Evolutionary conservation across 306 rosid species (phyloP).

Genomic region (Vicia villosa): DNA sequence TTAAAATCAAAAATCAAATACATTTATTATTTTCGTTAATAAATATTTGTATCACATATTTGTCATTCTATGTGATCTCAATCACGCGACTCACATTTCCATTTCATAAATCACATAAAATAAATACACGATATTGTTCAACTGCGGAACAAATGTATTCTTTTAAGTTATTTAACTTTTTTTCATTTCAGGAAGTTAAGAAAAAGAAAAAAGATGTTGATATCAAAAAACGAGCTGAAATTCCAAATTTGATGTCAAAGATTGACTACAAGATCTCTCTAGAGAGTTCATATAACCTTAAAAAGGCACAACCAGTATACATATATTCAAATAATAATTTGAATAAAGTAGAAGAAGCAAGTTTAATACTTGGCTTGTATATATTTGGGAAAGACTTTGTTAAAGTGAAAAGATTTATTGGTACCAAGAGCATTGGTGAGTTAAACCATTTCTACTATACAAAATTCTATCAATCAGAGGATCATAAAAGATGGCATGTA

Average conservation of each 20-base stretch:
- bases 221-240: background rate
- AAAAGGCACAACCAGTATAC: background rate
- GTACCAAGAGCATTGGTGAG: slow-evolving; percentile 55
- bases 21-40: no score
- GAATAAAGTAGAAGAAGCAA: slow-evolving; percentile 55
- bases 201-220: background rate
- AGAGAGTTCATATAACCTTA: background rate
- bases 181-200: background rate
- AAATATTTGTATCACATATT: no score
- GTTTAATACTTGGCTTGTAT: slow-evolving; percentile 65
- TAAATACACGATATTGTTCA: no score
- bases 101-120: no score
- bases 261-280: background rate
- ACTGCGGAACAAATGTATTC: background rate
- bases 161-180: background rate
- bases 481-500: slow-evolving; percentile 51
- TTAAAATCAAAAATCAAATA: no score
- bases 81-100: no score
- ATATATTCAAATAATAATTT: slow-evolving; percentile 32
- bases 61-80: no score
- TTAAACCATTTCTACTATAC: slow-evolving; percentile 61
- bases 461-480: slow-evolving; percentile 52
- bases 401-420: slow-evolving; percentile 55
- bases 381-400: slow-evolving; percentile 59
- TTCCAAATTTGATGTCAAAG: background rate